Evolutionary conservation across 2,329 filamentous ascomycete genomes (phyloP), one percentile per base, ranked within the genome.

Genomic region (Talaromyces sp.): DNA sequence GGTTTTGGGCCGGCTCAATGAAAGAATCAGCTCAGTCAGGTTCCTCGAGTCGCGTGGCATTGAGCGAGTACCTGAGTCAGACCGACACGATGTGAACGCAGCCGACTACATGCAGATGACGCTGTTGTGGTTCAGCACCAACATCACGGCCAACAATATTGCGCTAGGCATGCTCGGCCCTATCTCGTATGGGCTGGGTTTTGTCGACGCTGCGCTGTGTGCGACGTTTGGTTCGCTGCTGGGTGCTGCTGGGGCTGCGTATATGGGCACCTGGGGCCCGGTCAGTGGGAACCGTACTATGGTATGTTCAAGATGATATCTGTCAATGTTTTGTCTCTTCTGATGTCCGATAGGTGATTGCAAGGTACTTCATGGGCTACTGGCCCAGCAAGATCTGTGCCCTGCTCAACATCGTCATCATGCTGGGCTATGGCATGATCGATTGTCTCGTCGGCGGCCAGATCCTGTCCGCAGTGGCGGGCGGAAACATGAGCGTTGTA

Each of bases 291-390:
- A 76, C 64, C 70, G 77, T 57, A 79, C 76, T 30, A 69, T 80
- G 71, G 77, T 77, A 68, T 62, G 65, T 58, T 32, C 8, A 15
- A 13, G 11, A 32, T 11, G 64, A 49, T 2, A 25, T 22, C 4
- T 30, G 25, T 28, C 8, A 19, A 36, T 44, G 11, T 59, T 15
- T 47, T 53, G 19, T 28, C 28, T 44, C 30, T 13, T 47, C 52
- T 63, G 22, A 28, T 36, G 17, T 5, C 13, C 53, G 33, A 63
- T 66, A 77, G 75, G 75, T 78, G 44, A 70, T 77, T 49, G 67
- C 71, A 22, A 74, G 76, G 28, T 78, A 74, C 61, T 76, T 77
- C 55, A 77, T 79, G 75, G 77, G 77, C 6, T 78, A 77, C 63
- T 77, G 74, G 44, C 75, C 77, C 10, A 73, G 71, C 62, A 78